Conservation (phyloP, 2,329 filamentous ascomycete species). For the Ophiobolus disseminans region DNA sequence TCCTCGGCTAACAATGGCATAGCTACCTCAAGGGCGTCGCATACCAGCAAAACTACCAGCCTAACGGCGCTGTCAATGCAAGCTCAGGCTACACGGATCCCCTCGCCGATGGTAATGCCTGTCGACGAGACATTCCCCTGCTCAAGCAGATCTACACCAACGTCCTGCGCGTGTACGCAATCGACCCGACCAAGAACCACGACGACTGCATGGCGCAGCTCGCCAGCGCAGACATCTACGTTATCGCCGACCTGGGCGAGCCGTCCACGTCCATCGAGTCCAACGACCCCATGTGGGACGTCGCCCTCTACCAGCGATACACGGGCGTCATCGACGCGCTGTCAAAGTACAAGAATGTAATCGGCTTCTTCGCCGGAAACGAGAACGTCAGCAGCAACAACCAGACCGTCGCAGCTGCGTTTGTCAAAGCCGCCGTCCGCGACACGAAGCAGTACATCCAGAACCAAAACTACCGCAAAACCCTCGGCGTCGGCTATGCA, state of each 20-base stretch:
- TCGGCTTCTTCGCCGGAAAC: conserved; percentile 98
- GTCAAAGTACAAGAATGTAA: conserved; percentile 82
- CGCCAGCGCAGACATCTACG: conserved; percentile 87
- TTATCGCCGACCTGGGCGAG: conserved; percentile 79
- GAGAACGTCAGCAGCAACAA: conserved; percentile 88
- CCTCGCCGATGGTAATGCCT: conserved; percentile 72
- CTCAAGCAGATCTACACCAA: conserved; percentile 84
- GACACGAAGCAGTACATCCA: conserved; percentile 95
- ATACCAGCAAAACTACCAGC: conserved; percentile 72
- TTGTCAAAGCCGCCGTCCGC: conserved; percentile 95
- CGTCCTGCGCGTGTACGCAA: conserved; percentile 87
- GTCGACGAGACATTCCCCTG: conserved; percentile 85
- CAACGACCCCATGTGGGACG: conserved; percentile 78
- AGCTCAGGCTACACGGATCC: conserved; percentile 76
- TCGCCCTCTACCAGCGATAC: conserved; percentile 80
- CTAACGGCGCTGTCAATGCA: conserved; percentile 31
- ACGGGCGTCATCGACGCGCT: conserved; percentile 81
- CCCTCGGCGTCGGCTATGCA: conserved; percentile 90
- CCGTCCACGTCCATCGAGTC: conserved; percentile 77
- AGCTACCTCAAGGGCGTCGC: conserved; percentile 89
- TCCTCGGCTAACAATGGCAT: conserved; percentile 14
- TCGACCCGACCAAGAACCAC: conserved; percentile 82
- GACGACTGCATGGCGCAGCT: conserved; percentile 83
- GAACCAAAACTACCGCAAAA: conserved; percentile 70
- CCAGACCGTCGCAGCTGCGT: conserved; percentile 89